These are phyloP conservation scores for Leccinum subgranulosum DNA, from an alignment of 768 basidiomycete genomes.

Conservation along the genomic window DNA sequence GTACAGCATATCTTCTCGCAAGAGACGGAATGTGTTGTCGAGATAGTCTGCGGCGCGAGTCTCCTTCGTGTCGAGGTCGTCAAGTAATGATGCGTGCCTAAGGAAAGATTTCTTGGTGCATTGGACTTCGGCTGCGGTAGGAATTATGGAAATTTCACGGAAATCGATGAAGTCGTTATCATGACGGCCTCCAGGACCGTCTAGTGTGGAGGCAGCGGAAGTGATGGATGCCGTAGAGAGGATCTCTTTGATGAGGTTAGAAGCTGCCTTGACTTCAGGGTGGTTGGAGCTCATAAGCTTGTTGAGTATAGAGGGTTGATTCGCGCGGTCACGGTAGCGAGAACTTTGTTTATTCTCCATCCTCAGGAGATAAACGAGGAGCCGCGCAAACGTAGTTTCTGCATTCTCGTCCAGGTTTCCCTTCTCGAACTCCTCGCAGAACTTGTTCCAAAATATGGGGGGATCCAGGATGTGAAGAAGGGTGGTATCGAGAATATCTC, in stretches of 20 bases:
- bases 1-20: slow-evolving; percentile 61
- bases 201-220: slow-evolving; percentile 14
- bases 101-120: slow-evolving; percentile 47
- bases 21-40: slow-evolving; percentile 64
- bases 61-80: slow-evolving; percentile 38
- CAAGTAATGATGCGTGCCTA: slow-evolving; percentile 41
- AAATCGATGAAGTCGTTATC: slow-evolving; percentile 68
- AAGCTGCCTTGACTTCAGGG: slow-evolving; percentile 27
- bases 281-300: slow-evolving; percentile 23
- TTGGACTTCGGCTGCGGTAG: slow-evolving; percentile 55
- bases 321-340: slow-evolving; percentile 38
- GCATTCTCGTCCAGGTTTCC: slow-evolving; percentile 33
- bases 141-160: slow-evolving; percentile 58
- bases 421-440: slow-evolving; percentile 34
- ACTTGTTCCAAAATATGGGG: slow-evolving; percentile 48
- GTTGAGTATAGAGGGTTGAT: slow-evolving; percentile 29
- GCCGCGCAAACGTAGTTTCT: slow-evolving; percentile 42
- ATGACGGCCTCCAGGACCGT: slow-evolving; percentile 60
- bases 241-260: slow-evolving; percentile 40
- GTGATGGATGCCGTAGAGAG: slow-evolving; percentile 26
- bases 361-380: slow-evolving; percentile 48
- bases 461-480: slow-evolving; percentile 45
- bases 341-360: slow-evolving; percentile 35
- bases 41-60: slow-evolving; percentile 47
- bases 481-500: slow-evolving; percentile 36